Evolutionary conservation across 2,329 filamentous ascomycete genomes (phyloP).

Genomic region (Cryphonectria parasitica): DNA sequence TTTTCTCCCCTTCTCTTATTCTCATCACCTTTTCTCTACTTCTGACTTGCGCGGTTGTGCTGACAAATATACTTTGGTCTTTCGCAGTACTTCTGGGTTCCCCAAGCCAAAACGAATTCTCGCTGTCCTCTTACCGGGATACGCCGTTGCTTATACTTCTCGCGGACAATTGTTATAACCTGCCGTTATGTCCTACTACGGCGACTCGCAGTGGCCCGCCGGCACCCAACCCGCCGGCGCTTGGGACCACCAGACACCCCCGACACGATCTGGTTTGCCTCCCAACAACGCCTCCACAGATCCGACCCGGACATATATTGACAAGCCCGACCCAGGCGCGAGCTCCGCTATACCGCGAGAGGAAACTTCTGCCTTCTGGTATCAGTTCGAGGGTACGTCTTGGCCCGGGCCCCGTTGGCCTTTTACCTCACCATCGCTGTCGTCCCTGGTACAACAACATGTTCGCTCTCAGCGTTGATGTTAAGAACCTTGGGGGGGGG

Average conservation of each 20-base stretch:
- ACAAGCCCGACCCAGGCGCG: constrained; percentile 35
- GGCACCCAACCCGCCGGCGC: constrained; percentile 31
- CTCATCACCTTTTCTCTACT: background rate
- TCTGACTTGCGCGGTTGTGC: constrained; percentile 9
- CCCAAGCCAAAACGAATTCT: constrained; percentile 8
- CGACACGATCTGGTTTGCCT: constrained; percentile 36
- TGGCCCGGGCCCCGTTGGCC: background rate
- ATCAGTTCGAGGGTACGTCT: constrained; percentile 44
- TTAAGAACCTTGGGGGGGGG: background rate
- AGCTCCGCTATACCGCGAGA: constrained; percentile 42
- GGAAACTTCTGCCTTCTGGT: constrained; percentile 40
- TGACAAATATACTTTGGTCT: constrained; percentile 22
- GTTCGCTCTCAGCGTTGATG: background rate
- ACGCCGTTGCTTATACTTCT: constrained; percentile 1
- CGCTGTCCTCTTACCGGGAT: constrained; percentile 12
- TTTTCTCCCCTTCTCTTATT: background rate
- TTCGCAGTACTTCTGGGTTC: constrained; percentile 19
- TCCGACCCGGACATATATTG: constrained; percentile 9
- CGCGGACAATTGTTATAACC: constrained; percentile 5
- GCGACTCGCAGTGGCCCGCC: constrained; percentile 36
- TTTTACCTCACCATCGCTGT: background rate
- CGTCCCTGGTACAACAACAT: background rate
- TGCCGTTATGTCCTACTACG: constrained; percentile 37
- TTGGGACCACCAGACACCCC: constrained; percentile 38
- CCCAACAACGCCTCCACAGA: background rate